Percentiles rank a stretch among this genome's conserved stretches.
phyloP scores from a whole-genome alignment of 345 rosid genomes.

The Rhodomyrtus tomentosa region DNA sequence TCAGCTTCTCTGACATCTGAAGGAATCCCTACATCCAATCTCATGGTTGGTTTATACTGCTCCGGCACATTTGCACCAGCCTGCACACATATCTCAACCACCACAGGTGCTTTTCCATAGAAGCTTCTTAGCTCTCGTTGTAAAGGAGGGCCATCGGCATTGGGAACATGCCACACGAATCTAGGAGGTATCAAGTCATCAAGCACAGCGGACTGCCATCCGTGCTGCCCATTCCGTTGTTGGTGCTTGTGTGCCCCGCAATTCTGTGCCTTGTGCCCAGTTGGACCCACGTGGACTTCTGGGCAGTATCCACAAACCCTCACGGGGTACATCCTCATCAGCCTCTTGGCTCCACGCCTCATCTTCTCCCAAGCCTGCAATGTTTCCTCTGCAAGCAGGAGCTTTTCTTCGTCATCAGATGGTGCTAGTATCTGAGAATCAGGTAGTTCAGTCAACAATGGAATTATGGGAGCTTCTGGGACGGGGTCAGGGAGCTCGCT shows the following conservation, averaged over 20 bases:
- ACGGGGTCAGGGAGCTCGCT: conserved; percentile 70
- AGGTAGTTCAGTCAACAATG: conserved; percentile 48
- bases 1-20: conserved; percentile 65
- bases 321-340: conserved; percentile 75
- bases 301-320: conserved; percentile 98
- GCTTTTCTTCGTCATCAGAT: conserved; percentile 39
- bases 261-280: conserved; percentile 91
- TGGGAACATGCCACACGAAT: conserved; percentile 93
- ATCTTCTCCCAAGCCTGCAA: conserved; percentile 63
- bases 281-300: conserved; percentile 78
- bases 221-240: conserved; percentile 92
- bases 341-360: conserved; percentile 72
- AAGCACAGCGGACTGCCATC: conserved; percentile 87
- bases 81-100: conserved; percentile 80
- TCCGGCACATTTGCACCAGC: conserved; percentile 78
- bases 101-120: conserved; percentile 90
- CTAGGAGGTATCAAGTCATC: conserved; percentile 88
- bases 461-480: conserved; percentile 37
- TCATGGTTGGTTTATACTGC: conserved; percentile 77
- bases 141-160: conserved; percentile 55
- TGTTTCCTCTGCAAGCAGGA: conserved; percentile 67
- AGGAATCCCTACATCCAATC: conserved; percentile 89
- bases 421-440: conserved; percentile 46
- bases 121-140: conserved; percentile 55
- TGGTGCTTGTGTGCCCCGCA: conserved; percentile 96